Evolutionary conservation across 164 flowering plant species (phyloP), one percentile per base, ranked within the genome.

Genomic region (Berberis thunbergii): DNA sequence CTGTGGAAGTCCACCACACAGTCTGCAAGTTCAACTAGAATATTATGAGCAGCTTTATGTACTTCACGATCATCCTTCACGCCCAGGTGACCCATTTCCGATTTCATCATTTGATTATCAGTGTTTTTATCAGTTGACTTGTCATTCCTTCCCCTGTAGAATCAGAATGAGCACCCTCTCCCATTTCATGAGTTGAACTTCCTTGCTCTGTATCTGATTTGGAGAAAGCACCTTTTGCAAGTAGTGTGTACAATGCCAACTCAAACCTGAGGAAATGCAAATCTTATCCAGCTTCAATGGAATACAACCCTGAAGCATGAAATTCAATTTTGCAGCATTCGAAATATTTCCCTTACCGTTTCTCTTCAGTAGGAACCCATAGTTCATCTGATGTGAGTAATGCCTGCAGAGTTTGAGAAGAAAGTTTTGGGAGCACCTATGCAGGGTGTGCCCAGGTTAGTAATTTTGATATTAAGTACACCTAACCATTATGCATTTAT

Each of bases 341-440:
- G 26, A 26, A 26, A 42, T n/a, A 57, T 66, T 12, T 53, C 50
- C 26, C 75, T 82, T 77, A 91, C 99, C 97, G 63, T 69, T 83
- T 84, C 79, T 91, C 97, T 83, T 95, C 99, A 75, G 80, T 82
- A 49, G 96, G 91, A 64, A 95, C 87, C 99, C 97, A 95, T 53
- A 95, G 72, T 62, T 86, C 88, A 81, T 95, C 86, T 4, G 97
- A 88, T 45, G 97, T 91, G 65, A 95, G 83, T 67, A 95, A 70
- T 49, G 97, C 89, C 79, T 80, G 86, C 68, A 89, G 70, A 41
- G 97, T 91, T 74, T 86, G 99, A 69, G 97, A 75, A 41, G 99
- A 95, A 72, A 95, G 87, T 73, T 84, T 89, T 44, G 97, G 97
- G 53, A 95, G 92, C 62, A 95, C 90, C 99, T 95, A 77, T 45